phyloP scores from a whole-genome alignment of 2,329 filamentous ascomycete species.

The Talaromyces atroroseus region DNA sequence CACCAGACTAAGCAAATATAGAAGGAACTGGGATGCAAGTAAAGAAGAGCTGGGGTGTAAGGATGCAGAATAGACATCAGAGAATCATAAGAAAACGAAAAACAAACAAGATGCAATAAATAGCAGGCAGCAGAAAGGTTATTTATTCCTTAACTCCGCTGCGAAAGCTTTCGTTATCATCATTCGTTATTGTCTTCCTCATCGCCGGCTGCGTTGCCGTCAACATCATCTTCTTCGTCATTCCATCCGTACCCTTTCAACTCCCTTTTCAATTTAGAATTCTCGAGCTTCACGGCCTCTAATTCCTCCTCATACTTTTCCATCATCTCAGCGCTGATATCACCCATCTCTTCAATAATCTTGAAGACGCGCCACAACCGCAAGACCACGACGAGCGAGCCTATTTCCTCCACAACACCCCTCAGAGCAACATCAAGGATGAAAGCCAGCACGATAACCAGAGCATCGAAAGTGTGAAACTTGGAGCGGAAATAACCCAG shows the following conservation, averaged over 20 bases:
- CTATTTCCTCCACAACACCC: constrained; percentile 38
- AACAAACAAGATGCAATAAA: background rate
- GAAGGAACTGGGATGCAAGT: background rate
- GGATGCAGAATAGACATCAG: background rate
- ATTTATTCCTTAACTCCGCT: background rate
- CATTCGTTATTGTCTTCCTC: constrained; percentile 11
- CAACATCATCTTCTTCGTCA: constrained; percentile 10
- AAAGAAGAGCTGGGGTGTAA: background rate
- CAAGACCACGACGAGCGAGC: constrained; percentile 59
- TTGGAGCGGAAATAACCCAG: constrained; percentile 52
- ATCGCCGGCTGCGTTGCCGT: constrained; percentile 6
- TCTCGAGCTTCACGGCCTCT: constrained; percentile 29
- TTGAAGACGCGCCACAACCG: constrained; percentile 66
- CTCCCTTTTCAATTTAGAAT: constrained; percentile 10
- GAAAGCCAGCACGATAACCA: constrained; percentile 59
- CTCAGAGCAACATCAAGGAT: constrained; percentile 56
- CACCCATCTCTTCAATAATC: constrained; percentile 63
- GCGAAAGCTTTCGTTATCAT: background rate
- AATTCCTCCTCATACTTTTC: constrained; percentile 52
- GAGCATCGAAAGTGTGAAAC: constrained; percentile 61
- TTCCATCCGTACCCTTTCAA: constrained; percentile 8
- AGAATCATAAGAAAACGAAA: background rate
- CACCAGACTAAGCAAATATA: background rate
- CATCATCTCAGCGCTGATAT: constrained; percentile 59
- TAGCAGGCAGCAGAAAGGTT: too few relatives aligned